A percentile compares a stretch with the other conserved stretches of the same genome.
Evolutionary conservation across 2,329 filamentous ascomycete genomes (phyloP).

Genomic region (Sclerotinia nivalis): DNA sequence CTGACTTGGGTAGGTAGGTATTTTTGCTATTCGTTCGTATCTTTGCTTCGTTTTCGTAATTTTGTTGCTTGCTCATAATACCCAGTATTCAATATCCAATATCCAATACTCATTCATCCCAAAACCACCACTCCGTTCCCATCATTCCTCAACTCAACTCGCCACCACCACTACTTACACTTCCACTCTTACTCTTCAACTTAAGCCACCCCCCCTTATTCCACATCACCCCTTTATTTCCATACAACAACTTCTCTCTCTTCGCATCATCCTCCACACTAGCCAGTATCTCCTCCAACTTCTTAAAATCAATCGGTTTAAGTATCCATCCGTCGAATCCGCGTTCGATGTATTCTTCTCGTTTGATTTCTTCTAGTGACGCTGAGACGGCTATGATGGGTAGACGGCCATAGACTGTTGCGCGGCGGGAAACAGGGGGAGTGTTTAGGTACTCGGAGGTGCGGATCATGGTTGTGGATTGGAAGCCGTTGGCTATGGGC

Average conservation of each 20-base stretch:
- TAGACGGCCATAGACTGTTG: slow-evolving; percentile 62
- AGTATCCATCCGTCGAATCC: slow-evolving; percentile 92
- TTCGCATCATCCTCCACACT: slow-evolving; percentile 65
- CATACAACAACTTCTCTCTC: slow-evolving; percentile 65
- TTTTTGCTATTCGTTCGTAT: too few species aligned
- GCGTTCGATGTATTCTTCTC: slow-evolving; percentile 67
- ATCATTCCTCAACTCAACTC: neutral
- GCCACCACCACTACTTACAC: slow-evolving; percentile 60
- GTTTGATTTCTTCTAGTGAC: slow-evolving; percentile 64
- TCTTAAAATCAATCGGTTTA: slow-evolving; percentile 81
- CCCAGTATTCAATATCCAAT: too few species aligned
- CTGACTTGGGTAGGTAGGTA: too few species aligned
- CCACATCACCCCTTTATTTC: slow-evolving; percentile 64
- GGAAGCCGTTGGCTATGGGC: slow-evolving; percentile 85
- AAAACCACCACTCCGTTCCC: neutral
- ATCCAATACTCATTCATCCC: neutral
- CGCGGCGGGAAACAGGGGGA: slow-evolving; percentile 44
- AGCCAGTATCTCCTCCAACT: slow-evolving; percentile 66
- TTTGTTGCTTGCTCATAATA: neutral
- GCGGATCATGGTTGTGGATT: slow-evolving; percentile 80
- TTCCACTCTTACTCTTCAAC: slow-evolving; percentile 50
- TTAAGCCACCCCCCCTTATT: slow-evolving; percentile 85
- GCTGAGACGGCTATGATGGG: slow-evolving; percentile 88
- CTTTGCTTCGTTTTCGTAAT: too few species aligned
- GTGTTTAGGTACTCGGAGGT: slow-evolving; percentile 58